Conservation (phyloP, 2,329 filamentous ascomycete genomes). For the Diaporthe velutina region DNA sequence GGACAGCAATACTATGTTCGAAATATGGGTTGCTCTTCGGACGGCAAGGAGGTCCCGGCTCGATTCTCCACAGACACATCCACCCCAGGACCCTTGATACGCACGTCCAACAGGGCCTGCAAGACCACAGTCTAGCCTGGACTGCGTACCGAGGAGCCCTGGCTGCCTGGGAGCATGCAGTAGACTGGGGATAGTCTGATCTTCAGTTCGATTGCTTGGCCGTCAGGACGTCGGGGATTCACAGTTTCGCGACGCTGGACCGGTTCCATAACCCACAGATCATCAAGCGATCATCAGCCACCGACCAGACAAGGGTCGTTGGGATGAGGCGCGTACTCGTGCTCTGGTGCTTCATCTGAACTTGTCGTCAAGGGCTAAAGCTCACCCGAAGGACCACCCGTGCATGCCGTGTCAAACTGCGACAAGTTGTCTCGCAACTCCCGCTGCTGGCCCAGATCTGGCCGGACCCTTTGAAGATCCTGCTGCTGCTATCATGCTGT, state of each 20-base stretch:
- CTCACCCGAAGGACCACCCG: slow-evolving; percentile 20
- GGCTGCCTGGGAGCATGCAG: not conserved
- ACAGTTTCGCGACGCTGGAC: slow-evolving; percentile 32
- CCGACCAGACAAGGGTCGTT: slow-evolving; percentile 27
- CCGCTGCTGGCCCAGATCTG: not conserved
- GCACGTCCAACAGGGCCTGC: slow-evolving; percentile 11
- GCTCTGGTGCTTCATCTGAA: slow-evolving; percentile 33
- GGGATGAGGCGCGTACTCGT: slow-evolving; percentile 18
- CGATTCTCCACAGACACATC: not conserved
- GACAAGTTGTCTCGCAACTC: slow-evolving; percentile 12
- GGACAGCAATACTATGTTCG: not conserved
- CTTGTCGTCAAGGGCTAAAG: slow-evolving; percentile 1
- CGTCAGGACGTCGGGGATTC: slow-evolving; percentile 25
- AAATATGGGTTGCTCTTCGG: slow-evolving; percentile 8
- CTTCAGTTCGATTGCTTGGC: slow-evolving; percentile 27
- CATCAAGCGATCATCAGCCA: slow-evolving; percentile 29
- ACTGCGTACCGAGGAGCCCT: slow-evolving; percentile 2
- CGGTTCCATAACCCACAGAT: slow-evolving; percentile 26
- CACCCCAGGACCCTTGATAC: slow-evolving; percentile 20
- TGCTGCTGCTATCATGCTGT: not conserved
- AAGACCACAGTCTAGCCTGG: slow-evolving; percentile 2
- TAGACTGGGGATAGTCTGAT: slow-evolving; percentile 31
- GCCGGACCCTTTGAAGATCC: not conserved
- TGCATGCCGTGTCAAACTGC: slow-evolving; percentile 23
- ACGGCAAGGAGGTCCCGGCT: slow-evolving; percentile 12